phyloP scores from a whole-genome alignment of 768 basidiomycete species.

The Serendipita sp. region DNA sequence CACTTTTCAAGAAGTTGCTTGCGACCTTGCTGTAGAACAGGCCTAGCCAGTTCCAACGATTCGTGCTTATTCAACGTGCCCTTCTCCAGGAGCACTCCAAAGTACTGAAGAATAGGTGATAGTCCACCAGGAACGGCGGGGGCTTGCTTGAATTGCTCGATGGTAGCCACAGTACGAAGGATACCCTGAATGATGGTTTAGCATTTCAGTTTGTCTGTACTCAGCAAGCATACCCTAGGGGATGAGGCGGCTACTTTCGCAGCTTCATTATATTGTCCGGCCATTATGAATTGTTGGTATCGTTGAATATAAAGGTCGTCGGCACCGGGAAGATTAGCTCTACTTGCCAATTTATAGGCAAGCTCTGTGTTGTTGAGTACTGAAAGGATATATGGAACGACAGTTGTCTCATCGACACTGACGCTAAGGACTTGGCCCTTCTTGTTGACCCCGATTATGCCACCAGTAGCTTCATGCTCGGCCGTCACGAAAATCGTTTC shows the following conservation, averaged over 20 bases:
- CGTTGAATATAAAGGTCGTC: slow-evolving; percentile 93
- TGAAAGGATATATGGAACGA: slow-evolving; percentile 86
- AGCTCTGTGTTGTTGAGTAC: slow-evolving; percentile 95
- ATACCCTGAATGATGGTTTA: slow-evolving; percentile 46
- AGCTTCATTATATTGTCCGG: slow-evolving; percentile 80
- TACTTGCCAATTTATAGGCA: slow-evolving; percentile 92
- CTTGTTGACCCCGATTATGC: slow-evolving; percentile 98
- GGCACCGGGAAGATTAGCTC: slow-evolving; percentile 90
- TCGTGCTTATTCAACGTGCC: slow-evolving; percentile 95
- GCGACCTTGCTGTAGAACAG: slow-evolving; percentile 87
- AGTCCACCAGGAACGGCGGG: slow-evolving; percentile 81
- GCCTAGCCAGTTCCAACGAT: slow-evolving; percentile 86
- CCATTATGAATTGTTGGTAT: slow-evolving; percentile 79
- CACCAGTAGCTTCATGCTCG: slow-evolving; percentile 82
- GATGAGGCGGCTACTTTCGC: slow-evolving; percentile 98
- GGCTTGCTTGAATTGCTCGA: slow-evolving; percentile 93
- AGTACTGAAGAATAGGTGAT: slow-evolving; percentile 94
- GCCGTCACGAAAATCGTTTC: slow-evolving; percentile 99
- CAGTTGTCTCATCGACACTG: slow-evolving; percentile 87
- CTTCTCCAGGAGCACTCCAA: slow-evolving; percentile 95
- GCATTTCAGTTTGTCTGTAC: neutral
- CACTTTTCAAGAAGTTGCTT: slow-evolving; percentile 97
- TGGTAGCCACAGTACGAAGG: slow-evolving; percentile 82
- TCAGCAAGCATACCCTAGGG: slow-evolving; percentile 45
- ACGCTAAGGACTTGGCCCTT: slow-evolving; percentile 98